These are phyloP conservation scores for Lotus japonicus DNA, from an alignment of 306 rosid species.

Conservation along the genomic window DNA sequence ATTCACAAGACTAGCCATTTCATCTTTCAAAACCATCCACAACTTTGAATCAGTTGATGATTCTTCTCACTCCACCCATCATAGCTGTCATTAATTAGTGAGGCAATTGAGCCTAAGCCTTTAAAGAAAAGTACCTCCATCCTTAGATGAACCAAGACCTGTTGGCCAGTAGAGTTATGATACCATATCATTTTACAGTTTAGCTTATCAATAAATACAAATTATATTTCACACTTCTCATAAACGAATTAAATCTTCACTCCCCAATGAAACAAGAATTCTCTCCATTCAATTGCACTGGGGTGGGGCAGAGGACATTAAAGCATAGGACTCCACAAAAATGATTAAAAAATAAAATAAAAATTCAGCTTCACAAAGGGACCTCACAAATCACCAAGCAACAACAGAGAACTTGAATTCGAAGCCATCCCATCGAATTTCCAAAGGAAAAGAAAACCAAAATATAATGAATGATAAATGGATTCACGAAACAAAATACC, in stretches of 20 bases:
- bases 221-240: not conserved
- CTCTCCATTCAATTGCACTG: not conserved
- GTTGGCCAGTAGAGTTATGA: not conserved
- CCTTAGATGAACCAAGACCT: not conserved
- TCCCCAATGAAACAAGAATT: not conserved
- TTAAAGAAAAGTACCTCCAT: not conserved
- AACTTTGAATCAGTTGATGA: no score
- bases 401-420: not conserved
- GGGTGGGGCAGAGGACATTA: not conserved
- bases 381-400: not conserved
- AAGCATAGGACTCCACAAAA: not conserved
- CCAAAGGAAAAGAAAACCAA: not conserved
- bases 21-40: no score
- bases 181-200: no score
- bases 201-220: no score
- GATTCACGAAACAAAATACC: constrained; percentile 1
- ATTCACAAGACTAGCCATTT: not conserved
- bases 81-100: not conserved
- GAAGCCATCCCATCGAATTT: not conserved
- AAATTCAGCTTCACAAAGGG: not conserved
- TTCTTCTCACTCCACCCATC: no score
- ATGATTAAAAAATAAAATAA: not conserved
- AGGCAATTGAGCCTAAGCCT: not conserved
- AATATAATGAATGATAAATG: not conserved
- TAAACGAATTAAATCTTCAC: not conserved